Evolutionary conservation across 805 yeast genomes (phyloP).

Genomic region (Cephaloascus albidus): DNA sequence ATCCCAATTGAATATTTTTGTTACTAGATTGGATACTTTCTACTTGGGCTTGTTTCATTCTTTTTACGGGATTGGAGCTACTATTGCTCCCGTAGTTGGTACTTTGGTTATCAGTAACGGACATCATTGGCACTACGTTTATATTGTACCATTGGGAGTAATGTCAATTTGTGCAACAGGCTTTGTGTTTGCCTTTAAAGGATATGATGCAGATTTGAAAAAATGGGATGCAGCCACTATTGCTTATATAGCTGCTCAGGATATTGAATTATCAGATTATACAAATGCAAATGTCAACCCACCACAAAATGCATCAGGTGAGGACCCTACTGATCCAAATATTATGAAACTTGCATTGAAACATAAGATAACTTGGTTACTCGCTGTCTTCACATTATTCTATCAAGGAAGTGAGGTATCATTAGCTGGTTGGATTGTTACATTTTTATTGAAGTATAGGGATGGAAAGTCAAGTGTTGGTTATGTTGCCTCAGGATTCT

Average conservation of each 20-base stretch:
- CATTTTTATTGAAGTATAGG: conserved; percentile 19
- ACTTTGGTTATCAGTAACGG: conserved; percentile 12
- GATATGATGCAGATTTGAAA: conserved; percentile 11
- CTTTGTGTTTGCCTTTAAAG: conserved; percentile 8
- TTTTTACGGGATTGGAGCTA: conserved; percentile 15
- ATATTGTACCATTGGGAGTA: conserved; percentile 10
- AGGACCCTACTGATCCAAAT: background rate
- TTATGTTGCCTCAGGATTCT: conserved; percentile 23
- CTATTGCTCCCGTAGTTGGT: conserved; percentile 15
- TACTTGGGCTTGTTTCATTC: conserved; percentile 13
- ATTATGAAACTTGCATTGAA: conserved; percentile 12
- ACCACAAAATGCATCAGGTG: too few species aligned
- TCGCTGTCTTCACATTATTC: conserved; percentile 18
- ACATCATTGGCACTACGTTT: conserved; percentile 13
- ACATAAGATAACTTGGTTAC: conserved; percentile 16
- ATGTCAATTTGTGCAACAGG: conserved; percentile 7
- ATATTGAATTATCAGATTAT: background rate
- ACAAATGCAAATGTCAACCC: background rate
- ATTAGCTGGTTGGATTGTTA: conserved; percentile 23
- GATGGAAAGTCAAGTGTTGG: conserved; percentile 12
- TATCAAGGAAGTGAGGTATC: conserved; percentile 26
- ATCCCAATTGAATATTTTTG: conserved; percentile 13
- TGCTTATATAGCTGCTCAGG: background rate
- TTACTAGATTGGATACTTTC: conserved; percentile 9
- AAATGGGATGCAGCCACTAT: conserved; percentile 9